A percentile compares a stretch with the other conserved stretches of the same genome.
phyloP scores from a whole-genome alignment of 2,329 filamentous ascomycete genomes.

The Aspergillus fijiensis region DNA sequence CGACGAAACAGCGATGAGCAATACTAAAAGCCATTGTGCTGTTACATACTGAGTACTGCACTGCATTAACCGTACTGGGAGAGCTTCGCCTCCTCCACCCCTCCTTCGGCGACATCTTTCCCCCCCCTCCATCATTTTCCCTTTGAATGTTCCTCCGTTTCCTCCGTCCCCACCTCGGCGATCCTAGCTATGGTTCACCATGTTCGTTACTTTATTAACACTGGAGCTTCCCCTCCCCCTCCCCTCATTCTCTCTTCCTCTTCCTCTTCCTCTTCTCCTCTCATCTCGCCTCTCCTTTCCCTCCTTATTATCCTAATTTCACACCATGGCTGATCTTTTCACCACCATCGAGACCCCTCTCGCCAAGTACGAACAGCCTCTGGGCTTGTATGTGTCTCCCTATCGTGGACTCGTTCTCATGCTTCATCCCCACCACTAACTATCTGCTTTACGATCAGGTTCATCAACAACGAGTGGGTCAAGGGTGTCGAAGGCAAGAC shows the following conservation, averaged over 20 bases:
- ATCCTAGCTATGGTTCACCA: background rate
- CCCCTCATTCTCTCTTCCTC: background rate
- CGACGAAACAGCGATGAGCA: background rate
- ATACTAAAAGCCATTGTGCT: no score
- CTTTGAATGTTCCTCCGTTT: background rate
- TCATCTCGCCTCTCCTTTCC: background rate
- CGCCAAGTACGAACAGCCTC: constrained; percentile 40
- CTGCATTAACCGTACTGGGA: no score
- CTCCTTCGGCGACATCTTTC: constrained; percentile 8
- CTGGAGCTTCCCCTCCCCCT: background rate
- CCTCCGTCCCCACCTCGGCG: background rate
- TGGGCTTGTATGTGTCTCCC: constrained; percentile 35
- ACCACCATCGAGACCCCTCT: constrained; percentile 38
- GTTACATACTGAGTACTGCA: no score
- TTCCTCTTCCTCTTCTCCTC: constrained; percentile 4
- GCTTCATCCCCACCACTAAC: background rate
- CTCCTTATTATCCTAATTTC: background rate
- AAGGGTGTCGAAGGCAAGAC: constrained; percentile 81
- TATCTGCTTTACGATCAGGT: constrained; percentile 40
- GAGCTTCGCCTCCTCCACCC: background rate
- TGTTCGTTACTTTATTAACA: background rate
- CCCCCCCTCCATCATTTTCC: background rate
- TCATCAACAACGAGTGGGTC: constrained; percentile 57
- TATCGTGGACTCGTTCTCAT: background rate
- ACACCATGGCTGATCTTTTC: constrained; percentile 28